Evolutionary conservation across 1,284 basidiomycete genomes (phyloP), one percentile per base, ranked within the genome.

Genomic region (Microstroma glucosiphilum): DNA sequence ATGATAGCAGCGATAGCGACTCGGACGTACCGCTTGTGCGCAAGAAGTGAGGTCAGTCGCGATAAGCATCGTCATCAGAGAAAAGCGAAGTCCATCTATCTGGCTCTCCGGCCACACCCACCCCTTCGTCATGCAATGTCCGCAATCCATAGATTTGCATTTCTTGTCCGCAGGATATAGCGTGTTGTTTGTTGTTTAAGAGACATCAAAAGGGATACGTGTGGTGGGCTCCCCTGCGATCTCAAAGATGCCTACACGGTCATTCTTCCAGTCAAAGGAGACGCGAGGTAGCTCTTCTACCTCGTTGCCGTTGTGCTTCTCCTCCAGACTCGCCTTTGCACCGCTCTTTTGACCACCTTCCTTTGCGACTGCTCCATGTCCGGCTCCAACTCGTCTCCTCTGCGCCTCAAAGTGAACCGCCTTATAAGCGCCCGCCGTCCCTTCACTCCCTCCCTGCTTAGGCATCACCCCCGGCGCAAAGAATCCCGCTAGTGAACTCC

Each of bases 401-500:
- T 37, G 30, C 30, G 30, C 61, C 1, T 71, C 72, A 1, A 76
- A 64, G 40, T 73, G 69, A 62, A 76, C 71, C 54, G 69, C 56
- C 60, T 76, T 76, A 66, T 77, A 79, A n/a, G 77, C 30, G 30
- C 30, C 71, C 13, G 70, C 72, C 19, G 62, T 57, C 0, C 88
- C 89, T 13, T 88, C 87, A 48, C 84, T 83, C 64, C 88, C 86
- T 6, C 83, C 91, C 80, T 96, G 92, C n/a, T 91, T 82, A 1
- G 94, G 92, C 8, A 92, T 91, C 7, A 88, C 88, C 0, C 93
- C 92, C 0, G 92, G 91, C 65, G 87, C 88, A 76, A 97, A 92
- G 78, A 97, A 87, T 65, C 90, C 91, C 26, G 86, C 84, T 69
- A 96, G 62, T 6, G 71, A 69, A 0, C 61, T 66, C 1, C 77